These are phyloP conservation scores for Ciborinia camelliae DNA, from an alignment of 2,329 filamentous ascomycete genomes.

Conservation along the genomic window DNA sequence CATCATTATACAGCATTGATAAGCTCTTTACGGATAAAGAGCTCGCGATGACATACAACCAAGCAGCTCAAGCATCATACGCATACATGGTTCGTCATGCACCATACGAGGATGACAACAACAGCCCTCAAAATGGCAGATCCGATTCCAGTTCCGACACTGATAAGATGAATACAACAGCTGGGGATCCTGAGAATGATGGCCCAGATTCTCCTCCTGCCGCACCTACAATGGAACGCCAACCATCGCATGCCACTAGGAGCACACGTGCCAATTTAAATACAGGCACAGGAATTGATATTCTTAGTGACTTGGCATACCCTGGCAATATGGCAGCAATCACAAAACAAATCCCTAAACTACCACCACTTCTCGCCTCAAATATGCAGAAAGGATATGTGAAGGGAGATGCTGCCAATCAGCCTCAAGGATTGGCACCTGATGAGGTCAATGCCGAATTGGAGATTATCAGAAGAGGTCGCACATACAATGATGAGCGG, in stretches of 20 bases:
- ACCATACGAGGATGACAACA: conserved; percentile 27
- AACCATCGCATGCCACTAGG: conserved; percentile 60
- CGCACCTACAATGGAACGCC: conserved; percentile 59
- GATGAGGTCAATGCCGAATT: conserved; percentile 30
- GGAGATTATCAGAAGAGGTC: conserved; percentile 33
- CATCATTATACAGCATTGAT: conserved; percentile 62
- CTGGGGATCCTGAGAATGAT: conserved; percentile 49
- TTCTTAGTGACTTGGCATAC: conserved; percentile 56
- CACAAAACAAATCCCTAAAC: conserved; percentile 33
- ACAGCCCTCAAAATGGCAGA: conserved; percentile 44
- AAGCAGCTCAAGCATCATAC: conserved; percentile 59
- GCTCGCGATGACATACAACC: conserved; percentile 62
- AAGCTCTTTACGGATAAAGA: conserved; percentile 71
- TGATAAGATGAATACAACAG: conserved; percentile 47
- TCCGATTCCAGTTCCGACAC: conserved; percentile 42
- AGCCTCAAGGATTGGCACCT: conserved; percentile 21
- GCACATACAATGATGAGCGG: conserved; percentile 33
- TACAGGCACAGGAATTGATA: conserved; percentile 57
- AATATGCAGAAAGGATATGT: conserved; percentile 31
- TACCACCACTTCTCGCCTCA: conserved; percentile 33
- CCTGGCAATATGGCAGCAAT: conserved; percentile 50
- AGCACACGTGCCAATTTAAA: conserved; percentile 55
- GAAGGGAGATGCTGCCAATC: conserved; percentile 28
- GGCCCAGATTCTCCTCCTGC: conserved; percentile 48
- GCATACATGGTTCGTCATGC: conserved; percentile 57